A percentile compares a stretch with the other conserved stretches of the same genome.
phyloP scores from a whole-genome alignment of 306 rosid species.

The Medicago truncatula region MtrunA17r5.0-ANR NC_053047.1:42507501-42508000 shows the following conservation, averaged over 20 bases:
- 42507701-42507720: slow-evolving; percentile 98
- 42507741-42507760: no score
- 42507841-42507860: no score
- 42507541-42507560: slow-evolving; percentile 89
- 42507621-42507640: slow-evolving; percentile 86
- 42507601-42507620: slow-evolving; percentile 98
- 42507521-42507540: slow-evolving; percentile 87
- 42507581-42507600: slow-evolving; percentile 84
- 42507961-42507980: slow-evolving; percentile 54
- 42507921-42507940: no score
- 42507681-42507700: slow-evolving; percentile 85
- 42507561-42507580: slow-evolving; percentile 87
- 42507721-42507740: background rate
- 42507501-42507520: slow-evolving; percentile 71
- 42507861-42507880: no score
- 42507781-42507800: no score
- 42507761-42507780: no score
- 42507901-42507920: no score
- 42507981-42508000: slow-evolving; percentile 73
- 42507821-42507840: no score
- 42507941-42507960: background rate
- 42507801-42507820: no score
- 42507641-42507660: slow-evolving; percentile 88
- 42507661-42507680: slow-evolving; percentile 98
- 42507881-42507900: no score